phyloP scores from a whole-genome alignment of 2,329 filamentous ascomycete species.

The Curvularia spicifera region DNA sequence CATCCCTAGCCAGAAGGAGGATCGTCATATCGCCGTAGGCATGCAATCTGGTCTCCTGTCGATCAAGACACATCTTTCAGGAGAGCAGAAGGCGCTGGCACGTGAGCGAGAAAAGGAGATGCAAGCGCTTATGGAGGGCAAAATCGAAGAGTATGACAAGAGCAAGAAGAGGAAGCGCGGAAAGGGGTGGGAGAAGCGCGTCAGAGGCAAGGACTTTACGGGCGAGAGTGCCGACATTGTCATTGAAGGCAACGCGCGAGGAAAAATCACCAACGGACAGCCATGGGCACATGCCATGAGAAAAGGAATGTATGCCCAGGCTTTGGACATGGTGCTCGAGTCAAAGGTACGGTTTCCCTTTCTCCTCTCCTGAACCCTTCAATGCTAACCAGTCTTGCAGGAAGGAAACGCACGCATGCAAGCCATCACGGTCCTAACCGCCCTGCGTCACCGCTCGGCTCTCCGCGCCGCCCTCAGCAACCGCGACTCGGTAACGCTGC shows the following conservation, averaged over 20 bases:
- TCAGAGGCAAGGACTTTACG: conserved; percentile 76
- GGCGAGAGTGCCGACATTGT: conserved; percentile 88
- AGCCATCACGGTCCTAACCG: conserved; percentile 75
- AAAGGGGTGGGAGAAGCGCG: conserved; percentile 66
- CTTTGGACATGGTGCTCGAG: conserved; percentile 77
- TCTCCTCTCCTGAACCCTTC: neutral
- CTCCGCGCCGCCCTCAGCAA: conserved; percentile 66
- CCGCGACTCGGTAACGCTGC: conserved; percentile 79
- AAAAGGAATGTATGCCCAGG: conserved; percentile 75
- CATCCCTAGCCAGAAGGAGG: conserved; percentile 72
- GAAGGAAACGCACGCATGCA: conserved; percentile 44
- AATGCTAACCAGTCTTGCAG: conserved; percentile 24
- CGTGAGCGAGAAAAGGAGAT: conserved; percentile 82
- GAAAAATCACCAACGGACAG: conserved; percentile 66
- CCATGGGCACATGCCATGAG: conserved; percentile 86
- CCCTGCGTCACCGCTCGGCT: conserved; percentile 15
- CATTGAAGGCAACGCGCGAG: conserved; percentile 75
- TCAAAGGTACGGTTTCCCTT: conserved; percentile 39
- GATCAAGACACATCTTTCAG: conserved; percentile 85
- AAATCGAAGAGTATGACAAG: conserved; percentile 77
- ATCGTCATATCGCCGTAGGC: conserved; percentile 92
- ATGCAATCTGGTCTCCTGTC: conserved; percentile 94
- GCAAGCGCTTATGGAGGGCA: conserved; percentile 79
- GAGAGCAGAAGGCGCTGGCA: conserved; percentile 77
- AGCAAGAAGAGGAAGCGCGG: conserved; percentile 69